phyloP scores from a whole-genome alignment of 1,284 basidiomycete species.

The Xerocomus minutiporus region DNA sequence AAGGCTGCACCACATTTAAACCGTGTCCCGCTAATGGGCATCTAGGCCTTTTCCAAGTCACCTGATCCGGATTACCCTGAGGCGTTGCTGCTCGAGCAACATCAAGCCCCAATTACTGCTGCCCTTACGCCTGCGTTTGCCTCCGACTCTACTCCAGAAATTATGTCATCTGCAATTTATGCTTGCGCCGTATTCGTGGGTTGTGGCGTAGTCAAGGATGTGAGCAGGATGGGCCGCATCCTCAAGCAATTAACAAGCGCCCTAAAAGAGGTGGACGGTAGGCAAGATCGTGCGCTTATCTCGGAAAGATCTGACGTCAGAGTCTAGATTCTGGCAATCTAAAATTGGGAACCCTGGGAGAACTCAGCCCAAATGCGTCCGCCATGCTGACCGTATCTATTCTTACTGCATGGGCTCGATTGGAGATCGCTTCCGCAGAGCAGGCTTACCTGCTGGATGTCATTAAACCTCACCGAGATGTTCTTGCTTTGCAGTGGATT shows the following conservation, averaged over 20 bases:
- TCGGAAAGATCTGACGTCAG: slow-evolving; percentile 9
- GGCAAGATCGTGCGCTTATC: slow-evolving; percentile 1
- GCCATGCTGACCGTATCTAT: slow-evolving; percentile 94
- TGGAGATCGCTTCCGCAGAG: slow-evolving; percentile 74
- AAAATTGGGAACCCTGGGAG: slow-evolving; percentile 81
- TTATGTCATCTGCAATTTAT: slow-evolving; percentile 87
- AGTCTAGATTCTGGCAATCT: slow-evolving; percentile 73
- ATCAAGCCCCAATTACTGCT: slow-evolving; percentile 97
- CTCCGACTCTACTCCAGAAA: slow-evolving; percentile 92
- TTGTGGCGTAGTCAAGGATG: slow-evolving; percentile 91
- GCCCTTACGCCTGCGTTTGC: slow-evolving; percentile 98
- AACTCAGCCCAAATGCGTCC: slow-evolving; percentile 89
- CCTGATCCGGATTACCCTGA: slow-evolving; percentile 94
- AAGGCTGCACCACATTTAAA: slow-evolving; percentile 13
- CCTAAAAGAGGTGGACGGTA: slow-evolving; percentile 86
- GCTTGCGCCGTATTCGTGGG: slow-evolving; percentile 96
- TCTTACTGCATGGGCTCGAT: slow-evolving; percentile 92
- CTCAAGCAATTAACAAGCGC: slow-evolving; percentile 85
- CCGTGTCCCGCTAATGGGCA: slow-evolving; percentile 9
- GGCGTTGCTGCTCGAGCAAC: slow-evolving; percentile 90
- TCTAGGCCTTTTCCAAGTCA: slow-evolving; percentile 76
- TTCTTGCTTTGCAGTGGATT: slow-evolving; percentile 84
- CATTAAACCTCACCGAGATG: slow-evolving; percentile 74
- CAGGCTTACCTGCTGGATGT: slow-evolving; percentile 81
- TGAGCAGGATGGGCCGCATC: slow-evolving; percentile 89